A percentile compares a stretch with the other conserved stretches of the same genome.
These are phyloP conservation scores for Diplodia corticola DNA, from an alignment of 2,329 filamentous ascomycete species.

Conservation along the genomic window DNA sequence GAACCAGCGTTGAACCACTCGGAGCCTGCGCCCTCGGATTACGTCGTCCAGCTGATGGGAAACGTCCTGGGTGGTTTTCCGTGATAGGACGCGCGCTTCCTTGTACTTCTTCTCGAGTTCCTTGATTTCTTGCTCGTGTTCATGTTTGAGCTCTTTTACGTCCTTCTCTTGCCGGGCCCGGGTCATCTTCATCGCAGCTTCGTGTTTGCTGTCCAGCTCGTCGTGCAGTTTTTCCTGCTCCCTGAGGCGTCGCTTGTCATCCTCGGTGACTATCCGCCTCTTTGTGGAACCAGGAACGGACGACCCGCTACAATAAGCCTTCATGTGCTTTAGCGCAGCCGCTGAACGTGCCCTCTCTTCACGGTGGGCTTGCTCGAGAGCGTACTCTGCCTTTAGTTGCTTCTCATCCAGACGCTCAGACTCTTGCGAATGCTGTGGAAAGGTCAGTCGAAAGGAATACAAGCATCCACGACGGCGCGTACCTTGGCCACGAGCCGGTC, in stretches of 20 bases:
- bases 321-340: slow-evolving; percentile 50
- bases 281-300: slow-evolving; percentile 24
- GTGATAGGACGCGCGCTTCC: neutral
- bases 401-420: slow-evolving; percentile 47
- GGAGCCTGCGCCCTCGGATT: slow-evolving; percentile 7
- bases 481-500: slow-evolving; percentile 9
- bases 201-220: slow-evolving; percentile 45
- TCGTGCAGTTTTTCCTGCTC: slow-evolving; percentile 42
- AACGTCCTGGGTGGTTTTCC: neutral
- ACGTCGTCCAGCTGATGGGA: neutral
- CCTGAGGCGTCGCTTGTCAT: slow-evolving; percentile 46
- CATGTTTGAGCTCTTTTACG: slow-evolving; percentile 28
- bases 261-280: slow-evolving; percentile 43
- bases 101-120: slow-evolving; percentile 2
- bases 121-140: slow-evolving; percentile 4
- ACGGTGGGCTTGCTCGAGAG: slow-evolving; percentile 43
- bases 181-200: slow-evolving; percentile 49
- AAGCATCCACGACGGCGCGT: neutral
- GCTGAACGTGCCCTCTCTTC: slow-evolving; percentile 46
- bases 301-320: slow-evolving; percentile 48
- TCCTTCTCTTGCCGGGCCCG: slow-evolving; percentile 47
- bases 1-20: slow-evolving; percentile 17
- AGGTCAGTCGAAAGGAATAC: neutral
- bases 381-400: slow-evolving; percentile 46
- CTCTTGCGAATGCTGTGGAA: slow-evolving; percentile 37